These are phyloP conservation scores for Onygena corvina DNA, from an alignment of 2,329 filamentous ascomycete genomes.

Conservation along the genomic window DNA sequence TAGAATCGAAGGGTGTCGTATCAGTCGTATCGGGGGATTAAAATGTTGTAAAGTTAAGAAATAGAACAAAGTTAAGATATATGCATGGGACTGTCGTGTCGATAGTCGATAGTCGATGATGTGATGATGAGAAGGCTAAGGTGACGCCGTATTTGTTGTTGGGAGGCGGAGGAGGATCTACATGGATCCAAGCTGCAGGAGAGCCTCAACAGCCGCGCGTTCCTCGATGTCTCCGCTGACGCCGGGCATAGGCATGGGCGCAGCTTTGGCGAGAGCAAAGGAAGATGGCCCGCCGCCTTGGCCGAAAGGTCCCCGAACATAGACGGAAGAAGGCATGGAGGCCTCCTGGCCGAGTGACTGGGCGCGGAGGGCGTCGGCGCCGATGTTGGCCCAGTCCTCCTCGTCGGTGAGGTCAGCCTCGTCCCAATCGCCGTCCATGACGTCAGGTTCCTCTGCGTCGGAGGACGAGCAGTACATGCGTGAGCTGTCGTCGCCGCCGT, in stretches of 20 bases:
- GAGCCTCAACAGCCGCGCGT: slow-evolving; percentile 38
- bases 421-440: slow-evolving; percentile 61
- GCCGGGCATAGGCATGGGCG: slow-evolving; percentile 28
- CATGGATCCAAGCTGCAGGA: slow-evolving; percentile 39
- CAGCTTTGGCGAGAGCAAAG: slow-evolving; percentile 31
- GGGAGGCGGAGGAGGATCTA: slow-evolving; percentile 23
- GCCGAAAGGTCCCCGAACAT: slow-evolving; percentile 13
- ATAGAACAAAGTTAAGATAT: slow-evolving; percentile 9
- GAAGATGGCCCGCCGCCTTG: slow-evolving; percentile 27
- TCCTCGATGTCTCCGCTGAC: slow-evolving; percentile 28
- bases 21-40: slow-evolving; percentile 2
- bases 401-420: slow-evolving; percentile 87
- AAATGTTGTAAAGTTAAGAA: slow-evolving; percentile 3
- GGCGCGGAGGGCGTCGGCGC: slow-evolving; percentile 69
- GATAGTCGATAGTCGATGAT: background rate
- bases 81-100: background rate
- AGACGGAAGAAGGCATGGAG: background rate
- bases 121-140: background rate
- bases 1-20: background rate
- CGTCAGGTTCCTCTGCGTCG: slow-evolving; percentile 46
- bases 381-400: slow-evolving; percentile 88
- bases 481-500: slow-evolving; percentile 48
- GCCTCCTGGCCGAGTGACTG: slow-evolving; percentile 34
- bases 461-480: slow-evolving; percentile 58
- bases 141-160: slow-evolving; percentile 8